Conservation (phyloP, 1,139 yeast species). For the Diutina sp. region DNA sequence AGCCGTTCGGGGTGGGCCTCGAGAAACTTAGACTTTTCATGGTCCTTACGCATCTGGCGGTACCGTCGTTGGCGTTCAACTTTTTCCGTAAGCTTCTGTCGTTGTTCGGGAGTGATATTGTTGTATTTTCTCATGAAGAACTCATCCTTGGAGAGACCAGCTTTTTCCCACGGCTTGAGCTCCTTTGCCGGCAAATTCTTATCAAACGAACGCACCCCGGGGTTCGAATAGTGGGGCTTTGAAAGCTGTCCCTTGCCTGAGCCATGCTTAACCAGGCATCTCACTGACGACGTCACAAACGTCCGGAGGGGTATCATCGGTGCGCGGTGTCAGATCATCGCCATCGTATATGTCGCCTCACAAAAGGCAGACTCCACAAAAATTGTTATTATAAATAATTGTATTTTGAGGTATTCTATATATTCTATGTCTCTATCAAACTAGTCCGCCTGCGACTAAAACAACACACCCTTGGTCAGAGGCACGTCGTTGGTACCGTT, state of each 20-base stretch:
- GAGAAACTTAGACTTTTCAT: conserved; percentile 3
- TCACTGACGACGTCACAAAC: not conserved
- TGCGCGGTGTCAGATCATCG: not conserved
- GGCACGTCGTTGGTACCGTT: conserved; percentile 90
- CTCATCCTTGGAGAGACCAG: conserved; percentile 25
- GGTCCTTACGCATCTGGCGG: conserved; percentile 7
- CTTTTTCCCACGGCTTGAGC: conserved; percentile 24
- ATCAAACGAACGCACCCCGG: not conserved
- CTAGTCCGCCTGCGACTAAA: conserved; percentile 13
- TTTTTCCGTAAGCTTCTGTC: conserved; percentile 19
- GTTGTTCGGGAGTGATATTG: conserved; percentile 16
- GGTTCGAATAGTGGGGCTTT: not conserved
- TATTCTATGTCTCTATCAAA: conserved; percentile 5
- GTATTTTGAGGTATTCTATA: not conserved
- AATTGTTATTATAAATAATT: too few relatives aligned
- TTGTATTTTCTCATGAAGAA: conserved; percentile 29
- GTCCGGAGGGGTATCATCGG: not conserved
- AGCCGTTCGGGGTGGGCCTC: conserved; percentile 5
- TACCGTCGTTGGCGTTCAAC: conserved; percentile 19
- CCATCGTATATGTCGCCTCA: not conserved
- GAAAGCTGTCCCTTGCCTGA: not conserved
- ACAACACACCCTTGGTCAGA: conserved; percentile 88
- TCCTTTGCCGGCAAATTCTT: not conserved
- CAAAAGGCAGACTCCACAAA: not conserved
- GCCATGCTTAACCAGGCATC: not conserved